A percentile compares a stretch with the other conserved stretches of the same genome.
phyloP scores from a whole-genome alignment of 1,284 basidiomycete species.

The Anthracocystis setariae region DNA sequence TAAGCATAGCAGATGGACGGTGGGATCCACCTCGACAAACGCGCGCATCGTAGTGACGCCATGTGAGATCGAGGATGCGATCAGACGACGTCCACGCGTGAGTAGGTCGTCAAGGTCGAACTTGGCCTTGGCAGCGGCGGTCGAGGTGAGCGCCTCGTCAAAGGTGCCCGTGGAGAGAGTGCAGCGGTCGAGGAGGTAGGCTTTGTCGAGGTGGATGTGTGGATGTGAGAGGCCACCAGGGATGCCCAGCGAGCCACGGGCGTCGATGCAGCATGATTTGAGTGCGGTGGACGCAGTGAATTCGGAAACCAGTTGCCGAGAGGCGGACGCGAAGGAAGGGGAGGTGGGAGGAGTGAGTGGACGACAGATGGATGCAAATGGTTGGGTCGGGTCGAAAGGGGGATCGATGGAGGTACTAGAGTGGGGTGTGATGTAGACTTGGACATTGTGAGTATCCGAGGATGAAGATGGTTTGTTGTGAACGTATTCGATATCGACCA shows the following conservation, averaged over 20 bases:
- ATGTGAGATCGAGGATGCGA: slow-evolving; percentile 29
- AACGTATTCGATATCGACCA: slow-evolving; percentile 22
- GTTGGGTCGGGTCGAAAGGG: not conserved
- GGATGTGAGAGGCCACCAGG: slow-evolving; percentile 47
- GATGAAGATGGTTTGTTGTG: slow-evolving; percentile 8
- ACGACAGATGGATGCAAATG: slow-evolving; percentile 8
- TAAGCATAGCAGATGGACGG: slow-evolving; percentile 32
- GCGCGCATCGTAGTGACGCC: slow-evolving; percentile 45
- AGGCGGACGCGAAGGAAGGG: not conserved
- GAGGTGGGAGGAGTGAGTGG: not conserved
- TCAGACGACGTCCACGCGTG: slow-evolving; percentile 21
- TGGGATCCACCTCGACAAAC: slow-evolving; percentile 51
- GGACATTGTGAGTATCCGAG: not conserved
- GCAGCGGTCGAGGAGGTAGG: slow-evolving; percentile 33
- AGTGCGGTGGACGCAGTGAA: not conserved
- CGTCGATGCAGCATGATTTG: slow-evolving; percentile 17
- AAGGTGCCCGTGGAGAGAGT: slow-evolving; percentile 27
- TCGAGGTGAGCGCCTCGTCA: slow-evolving; percentile 37
- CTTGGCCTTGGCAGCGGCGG: slow-evolving; percentile 22
- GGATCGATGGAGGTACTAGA: not conserved
- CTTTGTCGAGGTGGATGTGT: slow-evolving; percentile 53
- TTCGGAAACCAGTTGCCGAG: slow-evolving; percentile 3
- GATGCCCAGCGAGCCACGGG: slow-evolving; percentile 20
- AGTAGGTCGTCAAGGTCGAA: slow-evolving; percentile 24
- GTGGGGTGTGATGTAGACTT: slow-evolving; percentile 5